These are phyloP conservation scores for Penicillium salamii DNA, from an alignment of 495 filamentous ascomycete species.

Conservation along the genomic window DNA sequence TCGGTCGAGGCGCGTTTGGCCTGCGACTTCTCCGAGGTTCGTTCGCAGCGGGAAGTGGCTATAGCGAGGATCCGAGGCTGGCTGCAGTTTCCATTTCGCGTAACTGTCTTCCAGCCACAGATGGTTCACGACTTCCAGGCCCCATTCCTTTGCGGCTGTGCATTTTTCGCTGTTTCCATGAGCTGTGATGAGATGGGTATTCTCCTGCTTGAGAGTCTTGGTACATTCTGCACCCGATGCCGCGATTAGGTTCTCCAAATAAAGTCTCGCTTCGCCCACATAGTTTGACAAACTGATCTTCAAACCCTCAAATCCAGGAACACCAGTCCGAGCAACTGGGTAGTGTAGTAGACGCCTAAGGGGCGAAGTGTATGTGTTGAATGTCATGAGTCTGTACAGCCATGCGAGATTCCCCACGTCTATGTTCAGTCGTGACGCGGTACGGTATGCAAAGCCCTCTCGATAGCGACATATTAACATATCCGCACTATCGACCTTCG, in stretches of 20 bases:
- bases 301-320: conserved; percentile 74
- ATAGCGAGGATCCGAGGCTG: conserved; percentile 66
- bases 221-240: conserved; percentile 84
- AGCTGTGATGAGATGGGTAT: conserved; percentile 93
- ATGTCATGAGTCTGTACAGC: conserved; percentile 87
- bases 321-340: conserved; percentile 67
- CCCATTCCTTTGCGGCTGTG: conserved; percentile 87
- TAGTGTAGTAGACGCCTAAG: conserved; percentile 82
- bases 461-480: conserved; percentile 86
- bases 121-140: conserved; percentile 85
- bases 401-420: conserved; percentile 90
- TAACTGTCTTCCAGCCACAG: conserved; percentile 98
- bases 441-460: conserved; percentile 73
- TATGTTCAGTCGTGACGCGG: conserved; percentile 69
- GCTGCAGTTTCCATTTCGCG: conserved; percentile 72
- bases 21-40: conserved; percentile 89
- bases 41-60: conserved; percentile 80
- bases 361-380: conserved; percentile 83
- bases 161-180: conserved; percentile 87
- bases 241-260: conserved; percentile 86
- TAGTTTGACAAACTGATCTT: conserved; percentile 93
- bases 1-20: conserved; percentile 70
- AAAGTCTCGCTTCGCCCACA: conserved; percentile 86
- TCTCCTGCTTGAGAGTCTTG: conserved; percentile 87
- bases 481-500: conserved; percentile 66